Evolutionary conservation across 176 grass and related monocot species (phyloP).

Genomic region (Triticum timopheevii): DNA sequence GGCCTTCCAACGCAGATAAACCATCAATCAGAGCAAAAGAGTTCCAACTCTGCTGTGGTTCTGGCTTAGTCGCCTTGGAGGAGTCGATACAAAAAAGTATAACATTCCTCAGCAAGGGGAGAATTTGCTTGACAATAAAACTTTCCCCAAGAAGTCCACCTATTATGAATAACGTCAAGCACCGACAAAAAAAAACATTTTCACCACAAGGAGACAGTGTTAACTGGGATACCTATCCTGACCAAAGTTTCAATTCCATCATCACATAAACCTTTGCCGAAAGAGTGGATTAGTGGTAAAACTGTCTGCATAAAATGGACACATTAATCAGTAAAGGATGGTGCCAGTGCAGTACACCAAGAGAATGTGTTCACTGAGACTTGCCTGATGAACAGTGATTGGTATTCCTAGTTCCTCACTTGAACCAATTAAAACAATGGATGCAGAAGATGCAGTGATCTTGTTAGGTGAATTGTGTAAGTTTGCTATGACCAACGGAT

Average conservation of each 20-base stretch:
- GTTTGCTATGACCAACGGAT: slow-evolving; percentile 78
- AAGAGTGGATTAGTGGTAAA: slow-evolving; percentile 80
- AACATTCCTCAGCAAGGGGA: slow-evolving; percentile 76
- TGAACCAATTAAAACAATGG: slow-evolving; percentile 87
- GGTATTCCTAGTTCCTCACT: slow-evolving; percentile 95
- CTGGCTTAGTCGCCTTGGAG: slow-evolving; percentile 64
- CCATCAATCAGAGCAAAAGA: slow-evolving; percentile 61
- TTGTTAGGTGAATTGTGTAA: slow-evolving; percentile 79
- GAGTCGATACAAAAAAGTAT: slow-evolving; percentile 58
- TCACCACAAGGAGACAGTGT: slow-evolving; percentile 11
- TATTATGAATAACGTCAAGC: slow-evolving; percentile 36
- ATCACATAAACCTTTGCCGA: slow-evolving; percentile 84
- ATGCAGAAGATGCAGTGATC: slow-evolving; percentile 65
- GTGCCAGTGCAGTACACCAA: neutral
- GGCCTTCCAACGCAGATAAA: slow-evolving; percentile 78
- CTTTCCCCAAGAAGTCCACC: slow-evolving; percentile 87
- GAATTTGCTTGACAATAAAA: slow-evolving; percentile 73
- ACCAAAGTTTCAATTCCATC: slow-evolving; percentile 91
- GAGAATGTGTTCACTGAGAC: slow-evolving; percentile 21
- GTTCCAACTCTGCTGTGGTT: slow-evolving; percentile 83
- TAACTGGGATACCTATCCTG: slow-evolving; percentile 79
- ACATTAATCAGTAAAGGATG: slow-evolving; percentile 30
- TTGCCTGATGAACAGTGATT: slow-evolving; percentile 89
- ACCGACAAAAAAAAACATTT: slow-evolving; percentile 20
- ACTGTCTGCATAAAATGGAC: slow-evolving; percentile 64